phyloP scores from a whole-genome alignment of 768 basidiomycete genomes.

The Saitozyma podzolica region DNA sequence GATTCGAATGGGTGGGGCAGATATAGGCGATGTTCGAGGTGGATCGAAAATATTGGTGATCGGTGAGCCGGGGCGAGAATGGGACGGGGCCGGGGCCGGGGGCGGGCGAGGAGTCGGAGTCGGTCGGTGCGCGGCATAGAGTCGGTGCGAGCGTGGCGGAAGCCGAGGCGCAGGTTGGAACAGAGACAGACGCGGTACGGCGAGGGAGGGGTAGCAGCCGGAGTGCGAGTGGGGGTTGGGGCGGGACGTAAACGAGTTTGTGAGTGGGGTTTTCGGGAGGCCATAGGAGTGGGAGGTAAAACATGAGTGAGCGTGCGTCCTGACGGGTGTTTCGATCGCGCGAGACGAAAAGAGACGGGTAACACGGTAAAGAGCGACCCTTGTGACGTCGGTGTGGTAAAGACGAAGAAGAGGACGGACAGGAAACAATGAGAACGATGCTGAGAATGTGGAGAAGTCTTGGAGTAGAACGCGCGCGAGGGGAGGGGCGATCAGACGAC shows the following conservation, averaged over 20 bases:
- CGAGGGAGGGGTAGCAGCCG: constrained; percentile 3
- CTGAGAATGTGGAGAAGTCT: not conserved
- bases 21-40: not conserved
- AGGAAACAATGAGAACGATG: not conserved
- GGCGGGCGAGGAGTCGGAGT: not conserved
- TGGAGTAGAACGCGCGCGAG: not conserved
- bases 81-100: constrained; percentile 2
- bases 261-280: constrained; percentile 35
- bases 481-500: not conserved
- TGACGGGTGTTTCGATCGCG: not conserved
- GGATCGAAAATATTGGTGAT: not conserved
- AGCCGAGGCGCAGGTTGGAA: constrained; percentile 6
- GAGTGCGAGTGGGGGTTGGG: not conserved
- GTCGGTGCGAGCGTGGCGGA: not conserved
- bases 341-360: constrained; percentile 3
- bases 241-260: constrained; percentile 31
- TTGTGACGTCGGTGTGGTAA: not conserved
- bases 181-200: not conserved
- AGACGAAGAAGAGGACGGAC: constrained; percentile 2
- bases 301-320: constrained; percentile 20
- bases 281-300: constrained; percentile 23
- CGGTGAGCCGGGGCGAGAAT: constrained; percentile 1
- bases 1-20: not conserved
- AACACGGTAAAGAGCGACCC: constrained; percentile 1
- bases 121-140: not conserved